Evolutionary conservation across 371 early-diverging fungal genomes (phyloP), one percentile per base, ranked within the genome.

Genomic region (Mortierella polycephala): DNA sequence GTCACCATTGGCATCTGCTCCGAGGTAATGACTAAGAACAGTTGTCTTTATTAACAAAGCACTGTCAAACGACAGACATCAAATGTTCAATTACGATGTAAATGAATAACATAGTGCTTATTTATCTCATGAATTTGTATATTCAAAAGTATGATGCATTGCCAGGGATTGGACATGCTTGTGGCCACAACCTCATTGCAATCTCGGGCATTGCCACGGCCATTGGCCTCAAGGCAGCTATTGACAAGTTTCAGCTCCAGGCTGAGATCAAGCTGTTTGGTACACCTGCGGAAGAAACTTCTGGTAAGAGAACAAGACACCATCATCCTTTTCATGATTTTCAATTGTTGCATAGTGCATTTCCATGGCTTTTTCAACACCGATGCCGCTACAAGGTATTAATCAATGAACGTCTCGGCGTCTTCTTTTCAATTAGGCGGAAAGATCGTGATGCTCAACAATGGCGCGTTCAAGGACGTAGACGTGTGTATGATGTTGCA

Each of bases 401-500:
- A 30, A 30, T 4, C 30, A 30, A 30, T 30, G 30, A 30, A 30
- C 30, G 4, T 30, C 30, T 30, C 30, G 30, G 30, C 30, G 30
- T 30, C 30, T 30, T 30, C 30, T 30, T 30, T 2, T 30, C 30
- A 30, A 30, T 4, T 93, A 95, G 89, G 89, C 41, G 95, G 94
- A 40, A 95, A 95, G 71, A 87, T 91, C 51, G 71, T 67, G 3
- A 86, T 95, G 85, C 79, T 92, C 30, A 66, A 90, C 14, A 56
- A 76, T 3, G 90, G 90, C 5, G 89, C 87, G 11, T 87, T 94
- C 62, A 74, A 90, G 18, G 82, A 79, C 18, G 85, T 86, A 2
- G 94, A 94, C 67, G 80, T 91, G 6, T 84, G 88, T 57, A 84
- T 94, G 87, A 94, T 95, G 94, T 75, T 92, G 30, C 95, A 95